Evolutionary conservation across 1,139 yeast genomes (phyloP), one percentile per base, ranked within the genome.

Genomic region (Sugiyamaella paludigena): DNA sequence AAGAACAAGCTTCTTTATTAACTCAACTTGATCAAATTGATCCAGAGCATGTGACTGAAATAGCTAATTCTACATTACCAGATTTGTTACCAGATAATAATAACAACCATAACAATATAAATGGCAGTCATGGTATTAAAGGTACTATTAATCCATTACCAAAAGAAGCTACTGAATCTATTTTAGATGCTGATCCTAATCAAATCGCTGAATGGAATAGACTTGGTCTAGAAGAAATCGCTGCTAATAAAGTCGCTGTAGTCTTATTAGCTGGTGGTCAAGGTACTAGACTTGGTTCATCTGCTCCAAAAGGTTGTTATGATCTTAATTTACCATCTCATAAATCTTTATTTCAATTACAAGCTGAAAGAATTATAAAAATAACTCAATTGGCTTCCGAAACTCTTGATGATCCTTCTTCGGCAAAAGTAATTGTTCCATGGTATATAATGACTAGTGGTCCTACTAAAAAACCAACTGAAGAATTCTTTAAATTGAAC

Each of bases 181-280:
- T 68, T 10, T 55, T 71, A 10, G 61, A 59, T 32, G 53, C 56
- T 10, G 57, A 52, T 28, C 48, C 54, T 27, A 41, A 53, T 7
- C 59, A 49, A 30, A 44, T 55, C 32, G 47, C 51, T 15, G 41
- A 65, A 15, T 91, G 95, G 89, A 61, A 65, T 30, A 58, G 69
- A 1, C 52, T 70, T 13, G 99, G 99, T 11, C 68, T 84, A 39
- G 72, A 79, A 33, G 85, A 94, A 35, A 84, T 92, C 53, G 70
- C 79, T 29, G 65, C 73, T 27, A 84, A 84, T 57, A 80, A 85
- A 62, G 98, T 91, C 16, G 98, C 89, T 26, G 92, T 92, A 7
- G 76, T 92, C 40, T 76, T 92, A 50, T 83, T 92, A 85, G 97
- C 98, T 9, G 99, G 98, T 50, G 99, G 99, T 48, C 98, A 92